Conservation (phyloP, 2,329 filamentous ascomycete genomes). For the Paecilomyces fulvus region DNA sequence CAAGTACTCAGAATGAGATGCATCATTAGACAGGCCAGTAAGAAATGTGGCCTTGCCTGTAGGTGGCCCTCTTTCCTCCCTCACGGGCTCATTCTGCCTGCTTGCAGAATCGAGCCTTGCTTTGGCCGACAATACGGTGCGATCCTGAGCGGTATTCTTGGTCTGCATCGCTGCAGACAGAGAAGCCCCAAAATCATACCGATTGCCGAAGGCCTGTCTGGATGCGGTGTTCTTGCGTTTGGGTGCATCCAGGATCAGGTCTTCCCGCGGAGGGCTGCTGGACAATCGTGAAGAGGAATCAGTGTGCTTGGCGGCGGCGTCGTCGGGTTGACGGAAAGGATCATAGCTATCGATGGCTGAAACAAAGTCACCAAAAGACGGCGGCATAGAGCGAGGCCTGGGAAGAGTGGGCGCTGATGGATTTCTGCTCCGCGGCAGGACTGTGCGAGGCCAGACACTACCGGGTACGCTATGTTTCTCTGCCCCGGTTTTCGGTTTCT, state of each 20-base stretch:
- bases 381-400: constrained; percentile 43
- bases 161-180: constrained; percentile 70
- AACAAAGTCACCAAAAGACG: constrained; percentile 62
- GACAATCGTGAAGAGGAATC: constrained; percentile 65
- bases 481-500: constrained; percentile 59
- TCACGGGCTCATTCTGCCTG: constrained; percentile 5
- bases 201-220: constrained; percentile 74
- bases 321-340: constrained; percentile 50
- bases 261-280: constrained; percentile 56
- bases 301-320: constrained; percentile 52
- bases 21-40: constrained; percentile 9
- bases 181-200: constrained; percentile 95
- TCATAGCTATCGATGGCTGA: constrained; percentile 50
- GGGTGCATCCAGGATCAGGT: constrained; percentile 52
- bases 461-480: constrained; percentile 40
- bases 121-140: constrained; percentile 47
- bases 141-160: constrained; percentile 51
- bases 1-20: constrained; percentile 15
- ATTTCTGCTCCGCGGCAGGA: constrained; percentile 60
- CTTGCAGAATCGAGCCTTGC: constrained; percentile 41
- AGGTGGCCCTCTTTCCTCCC: constrained; percentile 8
- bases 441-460: constrained; percentile 43
- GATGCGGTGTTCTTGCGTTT: constrained; percentile 39
- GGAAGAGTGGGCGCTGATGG: constrained; percentile 43
- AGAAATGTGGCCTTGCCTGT: constrained; percentile 12